These are phyloP conservation scores for Leishmania turanica DNA, from an alignment of 208 protist genomes.

Conservation along the genomic window DNA sequence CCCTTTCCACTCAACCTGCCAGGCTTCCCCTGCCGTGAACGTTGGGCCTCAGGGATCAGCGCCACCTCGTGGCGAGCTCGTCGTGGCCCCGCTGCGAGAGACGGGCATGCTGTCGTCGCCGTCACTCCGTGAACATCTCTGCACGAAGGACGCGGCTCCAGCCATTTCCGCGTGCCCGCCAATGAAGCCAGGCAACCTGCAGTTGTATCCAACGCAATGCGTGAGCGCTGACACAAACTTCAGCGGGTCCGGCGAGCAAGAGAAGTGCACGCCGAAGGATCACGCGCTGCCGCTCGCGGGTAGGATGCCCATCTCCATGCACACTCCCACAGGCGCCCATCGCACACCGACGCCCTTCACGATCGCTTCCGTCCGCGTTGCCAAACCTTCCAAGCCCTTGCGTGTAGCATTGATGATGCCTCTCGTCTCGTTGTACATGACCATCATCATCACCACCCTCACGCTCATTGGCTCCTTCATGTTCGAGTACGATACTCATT, in stretches of 20 bases:
- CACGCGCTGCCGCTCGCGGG: not conserved
- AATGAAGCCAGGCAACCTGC: not conserved
- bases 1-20: not conserved
- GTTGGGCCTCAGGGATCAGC: not conserved
- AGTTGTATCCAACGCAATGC: not conserved
- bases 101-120: conserved; percentile 5
- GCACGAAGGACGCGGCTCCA: not conserved
- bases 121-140: not conserved
- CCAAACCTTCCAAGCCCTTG: not conserved
- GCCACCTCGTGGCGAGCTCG: not conserved
- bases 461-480: conserved; percentile 37
- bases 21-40: not conserved
- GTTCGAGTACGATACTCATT: conserved; percentile 48
- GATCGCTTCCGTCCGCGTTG: not conserved
- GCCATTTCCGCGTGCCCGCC: not conserved
- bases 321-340: no score
- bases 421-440: conserved; percentile 29
- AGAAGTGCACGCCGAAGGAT: not conserved
- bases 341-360: not conserved
- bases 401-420: conserved; percentile 25
- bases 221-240: not conserved
- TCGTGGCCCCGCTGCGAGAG: not conserved
- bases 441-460: conserved; percentile 26
- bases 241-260: not conserved
- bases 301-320: not conserved